Conservation (phyloP, 495 filamentous ascomycete species). For the Trichoderma asperelloides region DNA sequence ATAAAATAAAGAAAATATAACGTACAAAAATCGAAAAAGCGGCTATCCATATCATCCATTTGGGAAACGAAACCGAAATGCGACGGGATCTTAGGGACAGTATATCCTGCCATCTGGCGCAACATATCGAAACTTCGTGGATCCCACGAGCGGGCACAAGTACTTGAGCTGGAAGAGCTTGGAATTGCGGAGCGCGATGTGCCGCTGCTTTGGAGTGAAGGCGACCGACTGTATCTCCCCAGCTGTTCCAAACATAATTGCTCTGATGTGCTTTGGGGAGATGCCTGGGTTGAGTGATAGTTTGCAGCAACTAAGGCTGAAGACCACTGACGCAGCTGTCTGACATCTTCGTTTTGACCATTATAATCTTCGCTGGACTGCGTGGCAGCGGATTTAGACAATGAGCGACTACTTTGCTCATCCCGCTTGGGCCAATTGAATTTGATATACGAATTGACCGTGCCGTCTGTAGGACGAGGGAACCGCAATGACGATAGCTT, state of each 20-base stretch:
- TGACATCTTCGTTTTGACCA: neutral
- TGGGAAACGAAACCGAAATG: neutral
- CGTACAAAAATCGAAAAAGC: neutral
- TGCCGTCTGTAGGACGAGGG: neutral
- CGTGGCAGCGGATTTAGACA: neutral
- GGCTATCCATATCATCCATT: neutral
- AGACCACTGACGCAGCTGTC: neutral
- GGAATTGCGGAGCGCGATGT: neutral
- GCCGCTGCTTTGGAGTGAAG: neutral
- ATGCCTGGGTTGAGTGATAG: neutral
- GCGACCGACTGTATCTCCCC: neutral
- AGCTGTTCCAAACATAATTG: neutral
- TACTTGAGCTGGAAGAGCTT: neutral
- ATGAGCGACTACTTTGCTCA: neutral
- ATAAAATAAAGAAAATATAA: neutral
- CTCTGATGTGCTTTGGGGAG: neutral
- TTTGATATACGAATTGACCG: constrained; percentile 7
- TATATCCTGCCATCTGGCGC: neutral
- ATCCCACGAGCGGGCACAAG: neutral
- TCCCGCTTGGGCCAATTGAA: neutral
- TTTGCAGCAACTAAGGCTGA: neutral
- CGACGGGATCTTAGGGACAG: neutral
- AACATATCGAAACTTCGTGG: neutral
- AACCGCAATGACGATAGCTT: neutral
- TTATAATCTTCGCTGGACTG: neutral